Evolutionary conservation across 331 rosid species (phyloP).

Genomic region (Malus hybrid): DNA sequence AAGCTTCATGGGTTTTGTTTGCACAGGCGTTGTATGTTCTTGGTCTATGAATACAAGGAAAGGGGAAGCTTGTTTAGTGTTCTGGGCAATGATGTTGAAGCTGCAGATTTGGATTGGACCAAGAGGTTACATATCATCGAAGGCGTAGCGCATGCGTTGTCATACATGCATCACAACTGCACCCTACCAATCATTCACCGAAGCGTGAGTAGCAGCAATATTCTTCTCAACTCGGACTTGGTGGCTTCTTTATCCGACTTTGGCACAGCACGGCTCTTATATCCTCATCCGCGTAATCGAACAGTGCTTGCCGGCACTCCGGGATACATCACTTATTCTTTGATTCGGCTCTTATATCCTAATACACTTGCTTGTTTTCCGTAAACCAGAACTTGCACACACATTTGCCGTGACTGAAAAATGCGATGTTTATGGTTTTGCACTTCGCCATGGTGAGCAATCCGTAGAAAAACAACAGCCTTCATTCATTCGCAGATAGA

Average conservation of each 20-base stretch:
- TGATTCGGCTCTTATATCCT: not conserved
- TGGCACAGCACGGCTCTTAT: constrained; percentile 26
- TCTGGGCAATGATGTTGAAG: constrained; percentile 17
- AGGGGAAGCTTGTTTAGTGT: constrained; percentile 28
- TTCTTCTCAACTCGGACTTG: constrained; percentile 23
- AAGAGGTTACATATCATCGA: constrained; percentile 21
- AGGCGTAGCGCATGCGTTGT: constrained; percentile 22
- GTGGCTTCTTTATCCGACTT: constrained; percentile 29
- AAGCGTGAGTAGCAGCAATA: constrained; percentile 28
- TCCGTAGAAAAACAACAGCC: no score
- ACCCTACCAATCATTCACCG: constrained; percentile 29
- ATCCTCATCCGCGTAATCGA: constrained; percentile 20
- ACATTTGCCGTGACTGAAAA: constrained; percentile 23
- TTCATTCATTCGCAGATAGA: not conserved
- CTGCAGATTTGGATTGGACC: constrained; percentile 22
- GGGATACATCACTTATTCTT: constrained; percentile 10
- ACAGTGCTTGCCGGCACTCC: constrained; percentile 20
- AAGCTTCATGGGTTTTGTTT: constrained; percentile 33
- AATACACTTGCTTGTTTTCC: not conserved
- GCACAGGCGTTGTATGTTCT: constrained; percentile 29
- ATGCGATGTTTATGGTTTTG: constrained; percentile 42
- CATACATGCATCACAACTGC: constrained; percentile 33
- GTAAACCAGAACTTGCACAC: constrained; percentile 23
- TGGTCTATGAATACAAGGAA: constrained; percentile 28
- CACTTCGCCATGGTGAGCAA: not conserved